Evolutionary conservation across 768 basidiomycete species (phyloP).

Genomic region (Suillus subalutaceus): DNA sequence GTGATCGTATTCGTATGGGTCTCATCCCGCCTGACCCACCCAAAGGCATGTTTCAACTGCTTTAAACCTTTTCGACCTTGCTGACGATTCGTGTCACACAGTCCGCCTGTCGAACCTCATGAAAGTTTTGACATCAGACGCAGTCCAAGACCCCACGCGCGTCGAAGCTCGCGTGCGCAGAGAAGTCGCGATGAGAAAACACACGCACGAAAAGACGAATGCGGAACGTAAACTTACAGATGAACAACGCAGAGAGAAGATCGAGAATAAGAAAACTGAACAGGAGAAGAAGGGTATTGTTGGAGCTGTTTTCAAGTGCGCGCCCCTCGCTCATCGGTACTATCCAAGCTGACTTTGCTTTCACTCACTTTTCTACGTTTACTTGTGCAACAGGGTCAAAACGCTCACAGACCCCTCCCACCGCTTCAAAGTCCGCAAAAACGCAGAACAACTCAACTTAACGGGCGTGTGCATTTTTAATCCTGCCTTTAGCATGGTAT

Average conservation of each 20-base stretch:
- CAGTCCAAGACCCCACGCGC: constrained; percentile 95
- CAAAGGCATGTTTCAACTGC: constrained; percentile 64
- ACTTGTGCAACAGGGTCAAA: constrained; percentile 60
- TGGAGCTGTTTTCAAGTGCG: constrained; percentile 91
- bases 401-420: constrained; percentile 90
- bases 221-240: constrained; percentile 88
- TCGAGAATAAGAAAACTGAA: constrained; percentile 81
- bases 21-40: constrained; percentile 93
- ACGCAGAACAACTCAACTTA: constrained; percentile 88
- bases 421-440: constrained; percentile 95
- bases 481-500: constrained; percentile 85
- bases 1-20: constrained; percentile 95
- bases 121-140: constrained; percentile 96
- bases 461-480: constrained; percentile 92
- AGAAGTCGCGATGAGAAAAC: constrained; percentile 89
- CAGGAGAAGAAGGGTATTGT: constrained; percentile 85
- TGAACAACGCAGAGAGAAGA: constrained; percentile 86
- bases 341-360: neutral
- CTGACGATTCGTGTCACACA: constrained; percentile 29
- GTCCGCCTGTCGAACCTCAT: constrained; percentile 95
- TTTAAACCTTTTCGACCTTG: no score
- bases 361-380: neutral
- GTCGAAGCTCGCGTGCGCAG: constrained; percentile 94
- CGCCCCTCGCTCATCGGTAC: neutral
- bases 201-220: constrained; percentile 93